Conservation (phyloP, 768 basidiomycete species). For the Macrolepiota albuminosa region DNA sequence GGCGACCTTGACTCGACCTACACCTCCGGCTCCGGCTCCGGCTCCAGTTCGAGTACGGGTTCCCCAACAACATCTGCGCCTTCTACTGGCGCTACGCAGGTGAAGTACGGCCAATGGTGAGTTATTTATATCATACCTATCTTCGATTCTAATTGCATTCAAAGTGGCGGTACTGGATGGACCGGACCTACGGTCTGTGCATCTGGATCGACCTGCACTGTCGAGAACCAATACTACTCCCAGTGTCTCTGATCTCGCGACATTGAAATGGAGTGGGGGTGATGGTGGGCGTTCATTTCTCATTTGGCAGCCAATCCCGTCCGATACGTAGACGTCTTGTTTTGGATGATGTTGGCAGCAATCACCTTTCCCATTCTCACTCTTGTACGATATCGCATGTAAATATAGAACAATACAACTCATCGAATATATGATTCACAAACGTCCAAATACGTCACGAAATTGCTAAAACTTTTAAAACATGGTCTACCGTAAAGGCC, state of each 20-base stretch:
- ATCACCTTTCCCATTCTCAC: neutral
- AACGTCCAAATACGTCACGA: no score
- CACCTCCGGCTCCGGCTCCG: conserved; percentile 38
- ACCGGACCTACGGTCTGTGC: conserved; percentile 28
- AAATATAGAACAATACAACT: neutral
- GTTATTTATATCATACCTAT: neutral
- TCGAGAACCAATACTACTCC: conserved; percentile 27
- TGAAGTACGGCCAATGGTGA: conserved; percentile 34
- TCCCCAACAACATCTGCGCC: conserved; percentile 3
- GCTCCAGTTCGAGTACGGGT: conserved; percentile 9
- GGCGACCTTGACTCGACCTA: neutral
- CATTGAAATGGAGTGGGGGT: neutral
- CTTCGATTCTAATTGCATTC: neutral
- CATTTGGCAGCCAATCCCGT: neutral
- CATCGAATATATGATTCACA: neutral
- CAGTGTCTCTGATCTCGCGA: conserved; percentile 23
- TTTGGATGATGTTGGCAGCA: neutral
- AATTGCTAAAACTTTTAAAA: neutral
- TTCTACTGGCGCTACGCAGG: conserved; percentile 23
- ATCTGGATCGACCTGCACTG: conserved; percentile 22
- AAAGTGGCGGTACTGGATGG: conserved; percentile 25
- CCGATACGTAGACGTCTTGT: neutral
- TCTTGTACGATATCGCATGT: neutral
- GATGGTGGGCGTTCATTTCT: neutral
- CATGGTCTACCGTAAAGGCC: neutral